Percentiles rank a stretch among this genome's conserved stretches.
Evolutionary conservation across 495 filamentous ascomycete species (phyloP).

Genomic region (Recurvomyces mirabilis): DNA sequence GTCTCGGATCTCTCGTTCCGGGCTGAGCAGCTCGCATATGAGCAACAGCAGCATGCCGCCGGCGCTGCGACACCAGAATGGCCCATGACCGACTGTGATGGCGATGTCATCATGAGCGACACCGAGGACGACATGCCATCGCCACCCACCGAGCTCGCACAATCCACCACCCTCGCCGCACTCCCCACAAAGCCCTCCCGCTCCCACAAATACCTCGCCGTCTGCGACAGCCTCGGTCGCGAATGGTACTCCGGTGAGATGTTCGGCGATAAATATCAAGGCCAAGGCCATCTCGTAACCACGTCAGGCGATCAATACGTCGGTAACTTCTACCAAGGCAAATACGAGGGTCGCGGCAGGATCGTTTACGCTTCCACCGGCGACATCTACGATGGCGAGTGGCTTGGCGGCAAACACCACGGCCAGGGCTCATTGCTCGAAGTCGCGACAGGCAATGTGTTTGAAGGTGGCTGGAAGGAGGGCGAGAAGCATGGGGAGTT

Average conservation of each 20-base stretch:
- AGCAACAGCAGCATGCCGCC: slow-evolving; percentile 2
- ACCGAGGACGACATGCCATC: neutral
- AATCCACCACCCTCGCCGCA: neutral
- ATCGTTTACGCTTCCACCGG: slow-evolving; percentile 48
- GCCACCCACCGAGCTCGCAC: neutral
- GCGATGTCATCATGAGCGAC: slow-evolving; percentile 16
- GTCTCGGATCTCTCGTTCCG: neutral
- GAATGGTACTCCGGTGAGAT: slow-evolving; percentile 28
- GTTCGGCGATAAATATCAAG: slow-evolving; percentile 24
- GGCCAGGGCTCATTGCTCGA: slow-evolving; percentile 51
- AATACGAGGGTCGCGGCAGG: slow-evolving; percentile 41
- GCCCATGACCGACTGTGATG: slow-evolving; percentile 10
- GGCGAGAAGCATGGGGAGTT: slow-evolving; percentile 52
- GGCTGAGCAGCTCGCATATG: neutral
- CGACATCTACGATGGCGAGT: slow-evolving; percentile 52
- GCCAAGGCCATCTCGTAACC: slow-evolving; percentile 40
- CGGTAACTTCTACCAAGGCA: slow-evolving; percentile 43
- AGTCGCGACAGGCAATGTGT: slow-evolving; percentile 50
- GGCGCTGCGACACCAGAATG: slow-evolving; percentile 6
- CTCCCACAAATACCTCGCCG: neutral
- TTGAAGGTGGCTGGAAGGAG: slow-evolving; percentile 51
- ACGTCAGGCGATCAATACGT: slow-evolving; percentile 44
- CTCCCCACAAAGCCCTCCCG: neutral
- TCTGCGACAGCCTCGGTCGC: slow-evolving; percentile 24
- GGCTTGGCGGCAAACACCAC: slow-evolving; percentile 44